Conservation (phyloP, 148 eudicot species). For the Amaranthus palmeri region DNA sequence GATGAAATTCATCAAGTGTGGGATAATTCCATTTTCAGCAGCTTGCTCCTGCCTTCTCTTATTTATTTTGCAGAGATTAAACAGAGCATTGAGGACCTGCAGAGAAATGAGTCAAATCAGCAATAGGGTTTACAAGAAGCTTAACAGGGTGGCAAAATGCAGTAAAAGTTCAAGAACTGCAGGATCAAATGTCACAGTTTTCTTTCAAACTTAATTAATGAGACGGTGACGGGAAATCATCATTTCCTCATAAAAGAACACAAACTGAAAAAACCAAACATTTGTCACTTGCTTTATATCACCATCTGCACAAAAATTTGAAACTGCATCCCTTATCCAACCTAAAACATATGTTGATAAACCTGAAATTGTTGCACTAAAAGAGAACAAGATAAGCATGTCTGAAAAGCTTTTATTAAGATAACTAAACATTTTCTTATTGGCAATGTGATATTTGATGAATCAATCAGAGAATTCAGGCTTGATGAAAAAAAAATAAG, state of each 20-base stretch:
- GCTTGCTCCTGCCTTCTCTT: conserved; percentile 99
- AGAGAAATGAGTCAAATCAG: conserved; percentile 18
- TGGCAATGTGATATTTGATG: too few relatives aligned
- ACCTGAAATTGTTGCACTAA: not conserved
- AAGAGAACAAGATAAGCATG: not conserved
- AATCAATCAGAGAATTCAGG: not conserved
- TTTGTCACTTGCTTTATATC: not conserved
- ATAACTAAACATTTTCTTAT: not conserved
- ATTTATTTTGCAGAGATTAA: conserved; percentile 96
- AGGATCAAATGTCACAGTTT: too few relatives aligned
- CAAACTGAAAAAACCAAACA: not conserved
- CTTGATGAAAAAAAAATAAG: not conserved
- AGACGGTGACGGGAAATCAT: not conserved
- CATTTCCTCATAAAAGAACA: not conserved
- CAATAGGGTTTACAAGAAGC: not conserved
- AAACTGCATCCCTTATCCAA: not conserved
- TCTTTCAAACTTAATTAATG: too few relatives aligned
- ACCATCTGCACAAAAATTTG: not conserved
- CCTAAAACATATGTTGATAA: not conserved
- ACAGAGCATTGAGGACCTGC: conserved; percentile 91
- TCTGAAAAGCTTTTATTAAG: not conserved
- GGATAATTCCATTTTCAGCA: conserved; percentile 96
- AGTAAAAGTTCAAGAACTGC: not conserved
- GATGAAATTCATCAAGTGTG: conserved; percentile 91
- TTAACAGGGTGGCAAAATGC: not conserved